These are phyloP conservation scores for Mycocalia duriaeana DNA, from an alignment of 1,284 basidiomycete species.

Conservation along the genomic window DNA sequence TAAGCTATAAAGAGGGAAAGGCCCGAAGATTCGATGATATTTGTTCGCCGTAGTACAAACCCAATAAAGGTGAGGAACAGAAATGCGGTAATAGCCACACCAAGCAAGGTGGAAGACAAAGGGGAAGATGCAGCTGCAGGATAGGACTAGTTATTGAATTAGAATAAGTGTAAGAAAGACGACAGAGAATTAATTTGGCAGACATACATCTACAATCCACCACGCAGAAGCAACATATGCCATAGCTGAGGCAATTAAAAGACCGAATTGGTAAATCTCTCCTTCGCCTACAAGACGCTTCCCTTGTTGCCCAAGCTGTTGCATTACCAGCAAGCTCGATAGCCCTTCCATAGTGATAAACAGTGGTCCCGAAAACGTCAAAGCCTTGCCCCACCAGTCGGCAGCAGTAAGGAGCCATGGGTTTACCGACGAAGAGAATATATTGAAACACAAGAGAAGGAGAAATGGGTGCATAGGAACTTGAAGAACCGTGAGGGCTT, in stretches of 20 bases:
- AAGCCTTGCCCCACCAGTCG: constrained; percentile 66
- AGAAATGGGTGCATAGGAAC: constrained; percentile 78
- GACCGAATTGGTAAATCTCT: constrained; percentile 69
- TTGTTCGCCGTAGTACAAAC: constrained; percentile 83
- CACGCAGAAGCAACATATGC: constrained; percentile 75
- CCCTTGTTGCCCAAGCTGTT: constrained; percentile 72
- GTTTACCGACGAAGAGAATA: constrained; percentile 60
- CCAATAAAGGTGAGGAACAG: constrained; percentile 89
- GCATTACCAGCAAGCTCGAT: constrained; percentile 76
- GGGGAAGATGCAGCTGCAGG: constrained; percentile 76
- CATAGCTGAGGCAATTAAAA: constrained; percentile 68
- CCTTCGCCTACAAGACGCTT: constrained; percentile 64
- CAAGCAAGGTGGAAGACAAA: constrained; percentile 79
- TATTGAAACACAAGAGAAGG: constrained; percentile 76
- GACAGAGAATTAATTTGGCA: neutral
- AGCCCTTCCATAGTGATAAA: constrained; percentile 82
- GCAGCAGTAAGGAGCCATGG: constrained; percentile 55
- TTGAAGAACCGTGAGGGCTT: constrained; percentile 68
- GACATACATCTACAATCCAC: constrained; percentile 73
- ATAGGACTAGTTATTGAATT: constrained; percentile 74
- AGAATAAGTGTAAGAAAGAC: neutral
- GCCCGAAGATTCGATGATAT: constrained; percentile 87
- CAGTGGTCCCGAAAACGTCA: constrained; percentile 69
- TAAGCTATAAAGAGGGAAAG: constrained; percentile 85
- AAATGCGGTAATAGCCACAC: constrained; percentile 56